These are phyloP conservation scores for Verbascum thapsus DNA, from an alignment of 257 asterid genomes.

Conservation along the genomic window DNA sequence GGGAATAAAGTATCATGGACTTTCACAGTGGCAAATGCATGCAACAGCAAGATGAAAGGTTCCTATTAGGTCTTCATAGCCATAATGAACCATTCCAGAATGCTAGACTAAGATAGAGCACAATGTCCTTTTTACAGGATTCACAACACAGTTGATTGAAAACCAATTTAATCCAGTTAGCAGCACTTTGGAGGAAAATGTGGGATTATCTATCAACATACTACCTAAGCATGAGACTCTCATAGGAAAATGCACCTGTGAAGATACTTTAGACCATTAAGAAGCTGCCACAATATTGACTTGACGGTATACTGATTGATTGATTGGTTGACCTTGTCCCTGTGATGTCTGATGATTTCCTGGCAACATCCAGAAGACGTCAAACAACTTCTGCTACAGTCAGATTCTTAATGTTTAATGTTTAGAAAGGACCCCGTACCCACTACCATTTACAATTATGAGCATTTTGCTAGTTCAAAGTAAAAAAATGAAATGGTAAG, in stretches of 20 bases:
- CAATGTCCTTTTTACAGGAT: constrained; percentile 11
- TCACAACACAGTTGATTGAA: constrained; percentile 11
- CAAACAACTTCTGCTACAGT: constrained; percentile 27
- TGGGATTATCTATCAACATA: constrained; percentile 12
- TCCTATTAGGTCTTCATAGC: not conserved
- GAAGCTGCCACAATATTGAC: constrained; percentile 98
- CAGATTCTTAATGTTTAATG: constrained; percentile 19
- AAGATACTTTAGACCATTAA: constrained; percentile 93
- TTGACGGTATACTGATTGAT: constrained; percentile 80
- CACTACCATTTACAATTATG: constrained; percentile 1
- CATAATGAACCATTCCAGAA: constrained; percentile 4
- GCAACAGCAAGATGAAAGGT: not conserved
- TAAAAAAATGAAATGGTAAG: constrained; percentile 6
- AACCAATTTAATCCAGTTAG: constrained; percentile 14
- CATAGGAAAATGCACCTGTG: constrained; percentile 59
- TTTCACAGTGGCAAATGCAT: not conserved
- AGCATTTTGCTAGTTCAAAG: constrained; percentile 17
- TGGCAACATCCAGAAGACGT: constrained; percentile 38
- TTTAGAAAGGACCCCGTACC: constrained; percentile 8
- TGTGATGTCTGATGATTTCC: constrained; percentile 96
- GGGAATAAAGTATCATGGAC: not conserved
- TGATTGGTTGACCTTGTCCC: constrained; percentile 93
- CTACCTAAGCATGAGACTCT: constrained; percentile 20
- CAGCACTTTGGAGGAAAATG: constrained; percentile 5
- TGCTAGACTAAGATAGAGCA: not conserved